Conservation (phyloP, 2,329 filamentous ascomycete genomes). For the Colletotrichum chrysophilum region DNA sequence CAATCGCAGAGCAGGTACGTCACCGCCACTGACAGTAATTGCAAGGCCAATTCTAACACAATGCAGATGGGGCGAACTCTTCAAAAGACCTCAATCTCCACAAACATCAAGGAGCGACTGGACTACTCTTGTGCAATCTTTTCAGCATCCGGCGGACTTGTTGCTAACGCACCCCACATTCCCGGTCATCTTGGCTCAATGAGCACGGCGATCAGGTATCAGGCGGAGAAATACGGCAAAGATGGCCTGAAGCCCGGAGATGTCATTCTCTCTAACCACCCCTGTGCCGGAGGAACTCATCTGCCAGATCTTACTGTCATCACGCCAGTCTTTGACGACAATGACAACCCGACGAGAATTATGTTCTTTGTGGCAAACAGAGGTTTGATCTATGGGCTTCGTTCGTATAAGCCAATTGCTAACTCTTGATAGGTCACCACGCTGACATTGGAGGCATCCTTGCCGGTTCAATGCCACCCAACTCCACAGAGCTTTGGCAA, state of each 20-base stretch:
- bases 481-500: conserved; percentile 68
- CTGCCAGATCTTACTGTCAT: conserved; percentile 47
- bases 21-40: not conserved
- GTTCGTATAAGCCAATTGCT: not conserved
- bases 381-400: conserved; percentile 25
- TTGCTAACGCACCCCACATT: conserved; percentile 77
- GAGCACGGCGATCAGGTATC: conserved; percentile 76
- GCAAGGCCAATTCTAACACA: not conserved
- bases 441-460: conserved; percentile 74
- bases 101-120: conserved; percentile 79
- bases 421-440: conserved; percentile 34
- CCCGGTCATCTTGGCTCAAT: conserved; percentile 81
- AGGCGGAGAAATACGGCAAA: conserved; percentile 66
- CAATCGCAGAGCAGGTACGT: conserved; percentile 68
- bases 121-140: conserved; percentile 83
- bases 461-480: conserved; percentile 82
- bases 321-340: conserved; percentile 39
- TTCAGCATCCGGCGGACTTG: conserved; percentile 72
- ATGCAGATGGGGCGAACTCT: conserved; percentile 74
- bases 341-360: conserved; percentile 23
- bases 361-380: not conserved
- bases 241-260: conserved; percentile 76
- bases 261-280: conserved; percentile 69
- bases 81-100: conserved; percentile 78
- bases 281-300: conserved; percentile 34